phyloP scores from a whole-genome alignment of 768 basidiomycete genomes.

The Hericium rajendrae region DNA sequence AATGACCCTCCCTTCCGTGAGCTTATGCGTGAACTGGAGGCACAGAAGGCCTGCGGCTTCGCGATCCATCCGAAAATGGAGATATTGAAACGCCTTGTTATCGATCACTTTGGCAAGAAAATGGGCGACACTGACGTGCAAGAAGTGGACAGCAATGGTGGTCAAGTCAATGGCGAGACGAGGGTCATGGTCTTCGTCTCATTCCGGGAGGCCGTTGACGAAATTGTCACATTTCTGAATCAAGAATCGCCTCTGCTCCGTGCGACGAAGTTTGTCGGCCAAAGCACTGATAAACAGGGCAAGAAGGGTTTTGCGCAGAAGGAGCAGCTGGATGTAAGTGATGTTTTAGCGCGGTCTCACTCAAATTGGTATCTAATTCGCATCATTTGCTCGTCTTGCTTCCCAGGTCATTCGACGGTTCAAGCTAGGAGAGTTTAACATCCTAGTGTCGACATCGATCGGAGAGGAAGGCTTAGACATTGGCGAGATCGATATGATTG shows the following conservation, averaged over 20 bases:
- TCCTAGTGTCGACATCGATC: conserved; percentile 91
- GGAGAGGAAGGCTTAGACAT: conserved; percentile 99
- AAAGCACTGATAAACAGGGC: conserved; percentile 76
- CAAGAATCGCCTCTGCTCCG: conserved; percentile 69
- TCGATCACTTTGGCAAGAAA: conserved; percentile 68
- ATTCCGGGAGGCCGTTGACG: conserved; percentile 85
- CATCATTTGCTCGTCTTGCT: neutral
- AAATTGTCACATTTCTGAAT: conserved; percentile 77
- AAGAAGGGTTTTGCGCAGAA: conserved; percentile 85
- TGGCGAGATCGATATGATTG: conserved; percentile 90
- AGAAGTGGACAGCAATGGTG: conserved; percentile 13
- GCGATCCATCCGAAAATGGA: conserved; percentile 89
- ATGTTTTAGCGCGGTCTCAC: neutral
- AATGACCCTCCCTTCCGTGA: conserved; percentile 53
- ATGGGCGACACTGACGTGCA: conserved; percentile 32
- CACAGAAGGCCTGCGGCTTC: conserved; percentile 43
- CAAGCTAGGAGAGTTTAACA: conserved; percentile 80
- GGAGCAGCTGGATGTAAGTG: conserved; percentile 75
- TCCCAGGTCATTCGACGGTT: conserved; percentile 76
- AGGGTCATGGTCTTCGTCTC: conserved; percentile 92
- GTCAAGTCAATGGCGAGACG: conserved; percentile 28
- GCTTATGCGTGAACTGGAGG: conserved; percentile 58
- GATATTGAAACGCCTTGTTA: conserved; percentile 57
- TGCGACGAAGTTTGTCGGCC: conserved; percentile 84
- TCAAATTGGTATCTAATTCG: neutral